A percentile compares a stretch with the other conserved stretches of the same genome.
phyloP scores from a whole-genome alignment of 1,284 basidiomycete species.

The Ceratobasidium sp. region DNA sequence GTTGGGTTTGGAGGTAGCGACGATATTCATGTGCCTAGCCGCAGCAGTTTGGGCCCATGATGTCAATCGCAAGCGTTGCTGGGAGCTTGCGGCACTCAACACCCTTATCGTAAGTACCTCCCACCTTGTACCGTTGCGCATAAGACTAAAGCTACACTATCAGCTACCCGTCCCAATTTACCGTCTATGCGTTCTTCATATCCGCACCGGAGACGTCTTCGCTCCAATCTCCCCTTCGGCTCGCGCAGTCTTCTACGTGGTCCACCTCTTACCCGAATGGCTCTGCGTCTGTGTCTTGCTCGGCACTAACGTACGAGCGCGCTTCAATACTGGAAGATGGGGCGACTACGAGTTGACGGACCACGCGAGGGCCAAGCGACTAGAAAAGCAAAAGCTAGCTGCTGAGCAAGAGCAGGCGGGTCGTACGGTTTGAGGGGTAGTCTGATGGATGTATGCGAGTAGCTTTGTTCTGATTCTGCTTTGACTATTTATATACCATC shows the following conservation, averaged over 20 bases:
- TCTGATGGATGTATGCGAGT: neutral
- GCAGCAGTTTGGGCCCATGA: slow-evolving; percentile 2
- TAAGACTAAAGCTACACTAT: too few relatives aligned
- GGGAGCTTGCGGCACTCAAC: slow-evolving; percentile 16
- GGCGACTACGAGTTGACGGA: slow-evolving; percentile 38
- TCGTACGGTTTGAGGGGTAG: neutral
- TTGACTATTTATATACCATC: too few relatives aligned
- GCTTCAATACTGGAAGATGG: slow-evolving; percentile 36
- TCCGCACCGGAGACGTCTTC: slow-evolving; percentile 11
- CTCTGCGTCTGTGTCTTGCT: slow-evolving; percentile 30
- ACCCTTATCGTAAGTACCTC: slow-evolving; percentile 11
- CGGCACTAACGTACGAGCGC: slow-evolving; percentile 32
- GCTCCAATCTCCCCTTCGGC: slow-evolving; percentile 2
- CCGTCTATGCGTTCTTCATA: slow-evolving; percentile 40
- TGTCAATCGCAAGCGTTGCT: slow-evolving; percentile 32
- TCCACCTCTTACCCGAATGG: slow-evolving; percentile 37
- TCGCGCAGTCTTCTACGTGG: slow-evolving; percentile 31
- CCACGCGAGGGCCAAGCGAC: neutral
- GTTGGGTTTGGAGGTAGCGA: neutral
- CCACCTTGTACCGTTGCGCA: too few relatives aligned
- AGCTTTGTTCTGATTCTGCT: too few relatives aligned
- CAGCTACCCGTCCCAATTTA: slow-evolving; percentile 30
- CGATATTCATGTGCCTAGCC: neutral
- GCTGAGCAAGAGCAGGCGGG: neutral
- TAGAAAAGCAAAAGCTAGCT: neutral